phyloP scores from a whole-genome alignment of 2,329 filamentous ascomycete genomes.

The Ophiosphaerella herpotricha region DNA sequence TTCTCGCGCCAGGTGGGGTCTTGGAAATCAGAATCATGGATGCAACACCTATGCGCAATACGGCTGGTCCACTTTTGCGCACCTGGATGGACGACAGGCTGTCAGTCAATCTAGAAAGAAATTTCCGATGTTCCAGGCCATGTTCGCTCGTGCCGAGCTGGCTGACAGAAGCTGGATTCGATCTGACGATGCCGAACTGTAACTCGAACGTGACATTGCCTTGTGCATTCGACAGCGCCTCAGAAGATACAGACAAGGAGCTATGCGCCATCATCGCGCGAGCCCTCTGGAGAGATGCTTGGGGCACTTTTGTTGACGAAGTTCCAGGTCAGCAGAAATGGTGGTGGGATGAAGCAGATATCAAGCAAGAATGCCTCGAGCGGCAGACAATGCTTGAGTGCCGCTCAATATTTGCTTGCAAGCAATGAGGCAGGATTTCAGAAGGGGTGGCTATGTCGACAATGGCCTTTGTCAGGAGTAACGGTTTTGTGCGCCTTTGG shows the following conservation, averaged over 20 bases:
- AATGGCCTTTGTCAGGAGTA: too few relatives aligned
- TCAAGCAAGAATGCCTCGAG: slow-evolving; percentile 43
- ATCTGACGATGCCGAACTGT: slow-evolving; percentile 25
- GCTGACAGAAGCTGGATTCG: slow-evolving; percentile 61
- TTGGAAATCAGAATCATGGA: slow-evolving; percentile 67
- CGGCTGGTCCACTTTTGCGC: slow-evolving; percentile 62
- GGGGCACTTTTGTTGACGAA: slow-evolving; percentile 44
- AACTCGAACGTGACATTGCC: slow-evolving; percentile 34
- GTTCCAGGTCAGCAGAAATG: slow-evolving; percentile 33
- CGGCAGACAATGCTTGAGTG: slow-evolving; percentile 45
- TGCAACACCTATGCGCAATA: slow-evolving; percentile 61
- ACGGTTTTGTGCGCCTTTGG: too few relatives aligned
- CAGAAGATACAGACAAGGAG: slow-evolving; percentile 33
- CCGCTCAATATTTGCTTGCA: slow-evolving; percentile 43
- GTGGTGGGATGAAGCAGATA: slow-evolving; percentile 48
- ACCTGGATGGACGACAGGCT: slow-evolving; percentile 67
- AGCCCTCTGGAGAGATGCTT: slow-evolving; percentile 45
- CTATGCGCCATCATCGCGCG: slow-evolving; percentile 42
- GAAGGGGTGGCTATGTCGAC: too few relatives aligned
- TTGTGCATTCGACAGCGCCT: slow-evolving; percentile 29
- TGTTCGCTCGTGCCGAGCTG: slow-evolving; percentile 63
- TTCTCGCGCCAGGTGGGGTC: slow-evolving; percentile 60
- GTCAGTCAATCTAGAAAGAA: slow-evolving; percentile 61
- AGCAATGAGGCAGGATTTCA: slow-evolving; percentile 12
- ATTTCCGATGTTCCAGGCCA: slow-evolving; percentile 65